Conservation (phyloP, 2,329 filamentous ascomycete genomes). For the Pseudopyricularia cyperi region DNA sequence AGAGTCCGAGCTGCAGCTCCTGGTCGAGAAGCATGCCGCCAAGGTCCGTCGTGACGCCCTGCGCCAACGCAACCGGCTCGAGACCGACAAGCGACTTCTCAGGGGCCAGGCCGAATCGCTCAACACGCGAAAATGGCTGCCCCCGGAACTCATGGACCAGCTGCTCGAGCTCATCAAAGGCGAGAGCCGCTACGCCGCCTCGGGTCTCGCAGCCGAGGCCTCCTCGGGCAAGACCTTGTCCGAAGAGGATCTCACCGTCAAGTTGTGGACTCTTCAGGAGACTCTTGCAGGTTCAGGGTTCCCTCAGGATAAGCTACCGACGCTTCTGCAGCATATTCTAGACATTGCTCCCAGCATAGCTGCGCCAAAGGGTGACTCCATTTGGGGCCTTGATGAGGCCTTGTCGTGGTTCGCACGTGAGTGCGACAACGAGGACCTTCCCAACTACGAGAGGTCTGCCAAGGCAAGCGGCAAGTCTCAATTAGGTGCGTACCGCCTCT, state of each 20-base stretch:
- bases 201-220: constrained; percentile 33
- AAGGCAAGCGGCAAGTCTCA: constrained; percentile 21
- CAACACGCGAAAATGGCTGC: constrained; percentile 66
- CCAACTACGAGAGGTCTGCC: constrained; percentile 49
- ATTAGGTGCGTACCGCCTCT: not conserved
- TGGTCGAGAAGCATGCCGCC: constrained; percentile 71
- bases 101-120: constrained; percentile 64
- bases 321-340: constrained; percentile 53
- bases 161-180: constrained; percentile 61
- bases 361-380: constrained; percentile 42
- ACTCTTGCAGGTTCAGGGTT: constrained; percentile 60
- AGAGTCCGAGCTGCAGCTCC: constrained; percentile 73
- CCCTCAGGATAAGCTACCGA: constrained; percentile 44
- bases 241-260: constrained; percentile 68
- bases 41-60: constrained; percentile 70
- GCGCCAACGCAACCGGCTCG: constrained; percentile 63
- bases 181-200: constrained; percentile 46
- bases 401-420: constrained; percentile 84
- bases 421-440: constrained; percentile 54
- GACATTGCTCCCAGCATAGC: constrained; percentile 51
- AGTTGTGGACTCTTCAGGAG: constrained; percentile 74
- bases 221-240: constrained; percentile 38
- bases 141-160: constrained; percentile 63
- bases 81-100: constrained; percentile 75
- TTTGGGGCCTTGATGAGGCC: constrained; percentile 80